phyloP scores from a whole-genome alignment of 2,329 filamentous ascomycete genomes.

The Aspergillus sergii region DNA sequence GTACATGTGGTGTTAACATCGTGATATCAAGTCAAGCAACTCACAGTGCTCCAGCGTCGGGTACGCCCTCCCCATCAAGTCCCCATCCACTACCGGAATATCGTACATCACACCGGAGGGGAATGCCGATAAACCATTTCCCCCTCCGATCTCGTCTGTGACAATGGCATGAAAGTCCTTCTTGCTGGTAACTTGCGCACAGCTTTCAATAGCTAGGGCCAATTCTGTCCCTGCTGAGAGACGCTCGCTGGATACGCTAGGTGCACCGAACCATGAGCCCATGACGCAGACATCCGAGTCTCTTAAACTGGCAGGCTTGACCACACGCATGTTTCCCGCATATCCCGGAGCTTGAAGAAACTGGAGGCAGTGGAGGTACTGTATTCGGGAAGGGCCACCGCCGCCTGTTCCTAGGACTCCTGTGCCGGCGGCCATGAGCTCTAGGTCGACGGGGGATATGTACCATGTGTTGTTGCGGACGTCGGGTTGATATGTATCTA shows the following conservation, averaged over 20 bases:
- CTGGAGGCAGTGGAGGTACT: constrained; percentile 49
- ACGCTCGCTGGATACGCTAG: constrained; percentile 19
- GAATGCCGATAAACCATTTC: constrained; percentile 41
- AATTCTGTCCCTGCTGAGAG: constrained; percentile 17
- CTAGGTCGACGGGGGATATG: constrained; percentile 39
- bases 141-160: constrained; percentile 29
- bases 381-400: constrained; percentile 47
- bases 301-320: constrained; percentile 36
- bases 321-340: constrained; percentile 44
- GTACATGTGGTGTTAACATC: background rate
- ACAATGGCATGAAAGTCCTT: constrained; percentile 38
- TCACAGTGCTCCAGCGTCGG: constrained; percentile 32
- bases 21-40: background rate
- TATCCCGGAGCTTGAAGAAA: constrained; percentile 31
- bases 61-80: constrained; percentile 53
- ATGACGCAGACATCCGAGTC: constrained; percentile 47
- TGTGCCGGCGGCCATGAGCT: constrained; percentile 42
- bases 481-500: constrained; percentile 35
- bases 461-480: constrained; percentile 39
- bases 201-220: constrained; percentile 10
- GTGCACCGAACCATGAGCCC: constrained; percentile 49
- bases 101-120: constrained; percentile 33
- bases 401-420: constrained; percentile 44
- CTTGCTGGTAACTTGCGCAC: constrained; percentile 28
- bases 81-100: constrained; percentile 47